Evolutionary conservation across 164 flowering plant species (phyloP).

Genomic region (Aristolochia contorta): DNA sequence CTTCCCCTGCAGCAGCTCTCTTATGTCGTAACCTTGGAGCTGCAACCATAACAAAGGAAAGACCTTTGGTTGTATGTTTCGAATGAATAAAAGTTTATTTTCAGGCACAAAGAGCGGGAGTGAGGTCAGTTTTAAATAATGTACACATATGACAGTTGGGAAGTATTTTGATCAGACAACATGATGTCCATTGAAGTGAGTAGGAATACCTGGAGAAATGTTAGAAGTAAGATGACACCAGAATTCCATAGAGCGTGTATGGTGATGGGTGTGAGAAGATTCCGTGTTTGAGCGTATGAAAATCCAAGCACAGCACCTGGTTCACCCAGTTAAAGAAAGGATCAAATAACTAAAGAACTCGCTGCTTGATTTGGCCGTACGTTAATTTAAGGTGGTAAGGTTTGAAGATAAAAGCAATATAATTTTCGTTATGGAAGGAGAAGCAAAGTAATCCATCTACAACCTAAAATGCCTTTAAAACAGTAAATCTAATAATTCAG

Average conservation of each 20-base stretch:
- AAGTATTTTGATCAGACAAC: not conserved
- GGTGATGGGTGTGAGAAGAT: constrained; percentile 79
- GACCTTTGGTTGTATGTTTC: not conserved
- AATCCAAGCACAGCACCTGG: constrained; percentile 78
- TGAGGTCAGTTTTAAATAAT: not conserved
- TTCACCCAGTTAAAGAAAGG: not conserved
- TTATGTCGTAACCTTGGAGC: constrained; percentile 94
- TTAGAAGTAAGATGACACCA: constrained; percentile 73
- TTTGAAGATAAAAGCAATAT: too few species aligned
- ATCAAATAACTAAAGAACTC: not conserved
- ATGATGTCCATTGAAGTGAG: not conserved
- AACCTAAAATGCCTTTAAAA: too few species aligned
- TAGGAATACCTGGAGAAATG: constrained; percentile 57
- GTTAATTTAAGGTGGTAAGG: too few species aligned
- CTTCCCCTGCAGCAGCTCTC: constrained; percentile 58
- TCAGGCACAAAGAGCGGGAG: not conserved
- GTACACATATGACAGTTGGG: too few species aligned
- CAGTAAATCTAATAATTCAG: too few species aligned
- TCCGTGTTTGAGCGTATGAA: constrained; percentile 93
- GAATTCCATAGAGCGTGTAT: constrained; percentile 95
- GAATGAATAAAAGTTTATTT: not conserved
- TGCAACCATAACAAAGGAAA: constrained; percentile 18
- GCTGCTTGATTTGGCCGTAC: too few species aligned
- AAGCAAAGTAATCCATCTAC: too few species aligned
- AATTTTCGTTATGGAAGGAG: too few species aligned